phyloP scores from a whole-genome alignment of 176 grass and related monocot species.

The Canna indica region DNA sequence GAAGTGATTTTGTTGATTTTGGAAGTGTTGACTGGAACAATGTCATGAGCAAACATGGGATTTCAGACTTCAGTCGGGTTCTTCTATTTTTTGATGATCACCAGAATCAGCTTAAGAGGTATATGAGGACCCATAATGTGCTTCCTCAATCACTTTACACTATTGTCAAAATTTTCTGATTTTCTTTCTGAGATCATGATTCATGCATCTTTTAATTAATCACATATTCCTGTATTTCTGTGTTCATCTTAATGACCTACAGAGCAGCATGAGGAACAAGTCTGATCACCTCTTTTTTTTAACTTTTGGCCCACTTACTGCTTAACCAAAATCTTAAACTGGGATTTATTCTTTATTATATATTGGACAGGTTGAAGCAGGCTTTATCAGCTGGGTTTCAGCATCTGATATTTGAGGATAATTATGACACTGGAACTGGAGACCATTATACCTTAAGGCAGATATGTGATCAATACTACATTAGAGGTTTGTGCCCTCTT shows the following conservation, averaged over 20 bases:
- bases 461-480: constrained; percentile 78
- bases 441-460: constrained; percentile 91
- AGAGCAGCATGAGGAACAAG: background rate
- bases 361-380: constrained; percentile 54
- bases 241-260: no score
- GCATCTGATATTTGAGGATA: constrained; percentile 94
- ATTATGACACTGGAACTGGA: constrained; percentile 85
- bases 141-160: background rate
- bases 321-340: constrained; percentile 1
- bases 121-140: background rate
- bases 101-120: constrained; percentile 87
- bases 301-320: no score
- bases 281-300: background rate
- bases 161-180: no score
- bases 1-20: constrained; percentile 79
- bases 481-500: constrained; percentile 41
- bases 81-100: constrained; percentile 97
- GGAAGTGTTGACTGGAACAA: constrained; percentile 64
- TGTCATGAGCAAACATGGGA: constrained; percentile 45
- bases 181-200: no score
- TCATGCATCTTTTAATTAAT: background rate
- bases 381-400: constrained; percentile 52
- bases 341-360: background rate
- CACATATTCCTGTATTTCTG: background rate
- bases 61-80: constrained; percentile 59